These are phyloP conservation scores for Bjerkandera adusta DNA, from an alignment of 1,284 basidiomycete species.

Conservation along the genomic window DNA sequence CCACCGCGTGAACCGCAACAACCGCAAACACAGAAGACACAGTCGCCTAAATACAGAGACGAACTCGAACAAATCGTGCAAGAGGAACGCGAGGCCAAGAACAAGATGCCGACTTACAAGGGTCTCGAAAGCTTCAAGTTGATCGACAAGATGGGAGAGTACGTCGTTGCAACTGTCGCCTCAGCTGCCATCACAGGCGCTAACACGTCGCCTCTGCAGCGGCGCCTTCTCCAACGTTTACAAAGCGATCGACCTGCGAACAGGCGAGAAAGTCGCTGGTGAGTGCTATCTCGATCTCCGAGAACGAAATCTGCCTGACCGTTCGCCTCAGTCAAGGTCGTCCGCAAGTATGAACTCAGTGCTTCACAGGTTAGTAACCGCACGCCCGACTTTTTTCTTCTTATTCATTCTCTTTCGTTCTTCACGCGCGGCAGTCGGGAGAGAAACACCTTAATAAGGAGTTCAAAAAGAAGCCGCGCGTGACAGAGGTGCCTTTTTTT, in stretches of 20 bases:
- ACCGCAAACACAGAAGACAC: slow-evolving; percentile 31
- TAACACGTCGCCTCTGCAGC: slow-evolving; percentile 35
- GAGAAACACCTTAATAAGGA: slow-evolving; percentile 90
- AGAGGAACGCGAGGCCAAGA: slow-evolving; percentile 73
- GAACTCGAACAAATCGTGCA: slow-evolving; percentile 76
- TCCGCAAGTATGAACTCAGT: slow-evolving; percentile 95
- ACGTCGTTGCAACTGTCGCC: slow-evolving; percentile 30
- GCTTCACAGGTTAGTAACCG: slow-evolving; percentile 84
- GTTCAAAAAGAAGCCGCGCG: slow-evolving; percentile 95
- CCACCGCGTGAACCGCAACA: slow-evolving; percentile 26
- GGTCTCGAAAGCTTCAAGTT: slow-evolving; percentile 85
- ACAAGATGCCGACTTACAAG: slow-evolving; percentile 79
- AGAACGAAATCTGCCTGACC: slow-evolving; percentile 11
- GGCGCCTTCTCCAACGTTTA: slow-evolving; percentile 99
- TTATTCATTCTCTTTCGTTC: slow-evolving; percentile 20
- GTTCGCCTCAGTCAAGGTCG: slow-evolving; percentile 78
- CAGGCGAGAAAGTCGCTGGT: slow-evolving; percentile 88
- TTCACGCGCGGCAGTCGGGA: slow-evolving; percentile 59
- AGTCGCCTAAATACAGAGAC: slow-evolving; percentile 41
- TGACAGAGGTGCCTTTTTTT: slow-evolving; percentile 81
- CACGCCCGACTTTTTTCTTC: slow-evolving; percentile 30
- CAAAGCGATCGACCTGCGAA: slow-evolving; percentile 81
- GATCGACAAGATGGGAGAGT: slow-evolving; percentile 96
- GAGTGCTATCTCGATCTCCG: slow-evolving; percentile 23
- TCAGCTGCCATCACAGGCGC: slow-evolving; percentile 5